Evolutionary conservation across 345 rosid genomes (phyloP).

Genomic region (Leavenworthia alabamica): DNA sequence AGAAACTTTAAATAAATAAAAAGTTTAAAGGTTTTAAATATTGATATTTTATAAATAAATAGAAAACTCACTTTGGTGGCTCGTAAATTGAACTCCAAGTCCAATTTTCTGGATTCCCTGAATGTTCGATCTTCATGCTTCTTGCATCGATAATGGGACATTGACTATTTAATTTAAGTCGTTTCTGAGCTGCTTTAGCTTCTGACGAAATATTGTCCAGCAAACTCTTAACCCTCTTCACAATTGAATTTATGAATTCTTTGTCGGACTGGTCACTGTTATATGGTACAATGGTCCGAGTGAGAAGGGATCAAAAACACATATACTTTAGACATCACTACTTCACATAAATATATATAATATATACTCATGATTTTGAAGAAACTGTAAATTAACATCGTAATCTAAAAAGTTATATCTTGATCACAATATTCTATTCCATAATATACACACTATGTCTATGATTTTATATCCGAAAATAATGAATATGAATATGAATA

Average conservation of each 20-base stretch:
- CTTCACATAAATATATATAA: no score
- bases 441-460: no score
- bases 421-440: no score
- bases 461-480: no score
- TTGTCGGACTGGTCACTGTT: neutral
- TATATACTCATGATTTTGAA: no score
- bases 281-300: neutral
- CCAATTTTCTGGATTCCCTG: neutral
- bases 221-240: neutral
- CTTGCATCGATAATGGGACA: neutral
- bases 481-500: no score
- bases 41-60: no score
- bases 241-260: neutral
- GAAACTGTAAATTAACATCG: no score
- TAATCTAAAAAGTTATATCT: no score
- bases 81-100: neutral
- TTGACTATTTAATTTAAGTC: neutral
- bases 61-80: neutral
- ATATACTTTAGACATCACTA: no score
- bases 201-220: neutral
- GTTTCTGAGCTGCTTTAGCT: neutral
- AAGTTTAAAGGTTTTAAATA: no score
- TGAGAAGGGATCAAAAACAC: neutral
- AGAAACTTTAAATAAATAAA: neutral
- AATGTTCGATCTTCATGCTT: neutral